These are phyloP conservation scores for Lupinus albus DNA, from an alignment of 306 rosid genomes.

Conservation along the genomic window DNA sequence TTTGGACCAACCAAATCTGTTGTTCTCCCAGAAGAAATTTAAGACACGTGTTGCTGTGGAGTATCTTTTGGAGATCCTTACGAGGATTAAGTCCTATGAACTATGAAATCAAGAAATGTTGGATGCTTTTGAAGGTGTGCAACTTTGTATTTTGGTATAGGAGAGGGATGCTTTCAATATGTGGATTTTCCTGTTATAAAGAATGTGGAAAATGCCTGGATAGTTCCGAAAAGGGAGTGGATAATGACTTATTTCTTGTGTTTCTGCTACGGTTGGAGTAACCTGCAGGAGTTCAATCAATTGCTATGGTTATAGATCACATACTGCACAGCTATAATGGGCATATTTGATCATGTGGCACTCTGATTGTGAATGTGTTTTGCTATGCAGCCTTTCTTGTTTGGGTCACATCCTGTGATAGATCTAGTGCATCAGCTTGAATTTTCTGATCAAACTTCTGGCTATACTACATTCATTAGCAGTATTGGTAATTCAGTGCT, in stretches of 20 bases:
- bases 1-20: slow-evolving; percentile 36
- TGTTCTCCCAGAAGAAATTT: slow-evolving; percentile 43
- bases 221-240: not conserved
- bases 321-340: slow-evolving; percentile 17
- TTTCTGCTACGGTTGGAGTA: slow-evolving; percentile 33
- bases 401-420: slow-evolving; percentile 35
- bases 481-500: slow-evolving; percentile 32
- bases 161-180: slow-evolving; percentile 34
- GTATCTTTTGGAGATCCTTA: slow-evolving; percentile 30
- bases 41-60: slow-evolving; percentile 39
- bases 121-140: slow-evolving; percentile 40
- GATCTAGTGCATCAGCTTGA: slow-evolving; percentile 34
- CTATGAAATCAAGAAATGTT: slow-evolving; percentile 34
- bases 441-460: slow-evolving; percentile 26
- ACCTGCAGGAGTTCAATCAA: slow-evolving; percentile 33
- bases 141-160: slow-evolving; percentile 34
- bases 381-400: slow-evolving; percentile 20
- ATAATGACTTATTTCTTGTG: slow-evolving; percentile 1
- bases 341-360: slow-evolving; percentile 7
- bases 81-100: slow-evolving; percentile 7
- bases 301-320: slow-evolving; percentile 16
- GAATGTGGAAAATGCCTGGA: slow-evolving; percentile 24
- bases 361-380: slow-evolving; percentile 8
- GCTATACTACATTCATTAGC: slow-evolving; percentile 32
- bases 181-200: slow-evolving; percentile 29